These are phyloP conservation scores for Paramecium octaurelia DNA, from an alignment of 73 alveolate genomes.

Conservation along the genomic window DNA sequence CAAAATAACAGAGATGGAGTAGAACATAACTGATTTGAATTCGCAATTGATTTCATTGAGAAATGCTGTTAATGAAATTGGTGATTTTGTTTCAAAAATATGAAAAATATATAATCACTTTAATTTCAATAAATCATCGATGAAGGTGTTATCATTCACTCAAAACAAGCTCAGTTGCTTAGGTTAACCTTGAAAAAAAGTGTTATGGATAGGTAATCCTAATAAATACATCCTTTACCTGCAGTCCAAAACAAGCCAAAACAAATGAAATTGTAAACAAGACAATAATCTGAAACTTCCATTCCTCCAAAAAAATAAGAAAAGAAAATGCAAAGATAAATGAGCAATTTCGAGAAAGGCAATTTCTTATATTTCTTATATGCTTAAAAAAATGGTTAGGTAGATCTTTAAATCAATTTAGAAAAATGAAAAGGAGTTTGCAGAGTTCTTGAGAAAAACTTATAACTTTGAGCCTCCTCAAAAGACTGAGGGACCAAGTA, in stretches of 20 bases:
- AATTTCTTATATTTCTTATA: constrained; percentile 29
- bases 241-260: background rate
- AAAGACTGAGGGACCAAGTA: background rate
- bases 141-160: constrained; percentile 19
- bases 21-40: background rate
- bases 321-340: background rate
- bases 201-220: background rate
- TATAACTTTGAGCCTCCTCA: constrained; percentile 43
- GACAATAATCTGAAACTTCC: background rate
- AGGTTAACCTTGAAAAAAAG: background rate
- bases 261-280: background rate
- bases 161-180: background rate
- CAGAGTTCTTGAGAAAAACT: constrained; percentile 23
- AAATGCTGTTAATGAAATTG: constrained; percentile 25
- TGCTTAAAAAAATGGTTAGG: constrained; percentile 21
- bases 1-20: background rate
- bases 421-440: constrained; percentile 22
- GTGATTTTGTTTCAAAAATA: constrained; percentile 30
- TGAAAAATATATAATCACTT: constrained; percentile 26
- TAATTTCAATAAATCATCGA: constrained; percentile 19
- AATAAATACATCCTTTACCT: background rate
- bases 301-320: background rate
- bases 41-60: background rate
- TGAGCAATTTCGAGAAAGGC: background rate
- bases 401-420: background rate